These are phyloP conservation scores for Oryza officinalis DNA, from an alignment of 176 grass and related monocot species.

Conservation along the genomic window DNA sequence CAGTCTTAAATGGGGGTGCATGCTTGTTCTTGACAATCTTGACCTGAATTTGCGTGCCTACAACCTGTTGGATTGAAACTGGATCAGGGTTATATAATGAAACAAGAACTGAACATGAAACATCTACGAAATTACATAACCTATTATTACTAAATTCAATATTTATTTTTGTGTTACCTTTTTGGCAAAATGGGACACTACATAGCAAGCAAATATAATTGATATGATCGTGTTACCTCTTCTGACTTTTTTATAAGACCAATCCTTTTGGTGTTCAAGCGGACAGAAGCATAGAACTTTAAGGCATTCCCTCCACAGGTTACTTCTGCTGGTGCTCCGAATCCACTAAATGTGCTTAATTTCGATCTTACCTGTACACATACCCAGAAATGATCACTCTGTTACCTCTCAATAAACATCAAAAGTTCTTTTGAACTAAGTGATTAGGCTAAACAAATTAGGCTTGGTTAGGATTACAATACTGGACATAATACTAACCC, in stretches of 20 bases:
- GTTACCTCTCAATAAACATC: constrained; percentile 9
- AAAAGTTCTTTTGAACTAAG: not conserved
- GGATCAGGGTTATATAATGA: not conserved
- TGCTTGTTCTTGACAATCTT: constrained; percentile 85
- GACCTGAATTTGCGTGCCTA: constrained; percentile 60
- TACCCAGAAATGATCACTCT: not conserved
- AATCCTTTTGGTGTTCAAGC: constrained; percentile 68
- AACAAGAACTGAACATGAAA: not conserved
- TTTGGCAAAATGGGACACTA: not conserved
- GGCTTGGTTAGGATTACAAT: not conserved
- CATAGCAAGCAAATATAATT: not conserved
- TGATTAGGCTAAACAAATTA: not conserved
- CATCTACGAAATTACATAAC: not conserved
- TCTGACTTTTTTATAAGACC: constrained; percentile 71
- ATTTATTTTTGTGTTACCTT: not conserved
- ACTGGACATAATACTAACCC: not conserved
- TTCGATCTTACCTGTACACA: constrained; percentile 61
- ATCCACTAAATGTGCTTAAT: constrained; percentile 70
- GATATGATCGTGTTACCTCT: constrained; percentile 39
- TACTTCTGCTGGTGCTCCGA: constrained; percentile 69
- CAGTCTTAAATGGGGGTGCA: constrained; percentile 63
- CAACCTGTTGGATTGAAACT: not conserved
- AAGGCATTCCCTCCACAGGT: constrained; percentile 74
- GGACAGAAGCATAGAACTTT: constrained; percentile 83
- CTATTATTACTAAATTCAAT: not conserved